These are phyloP conservation scores for Rheum nobile DNA, from an alignment of 148 eudicot species.

Conservation along the genomic window DNA sequence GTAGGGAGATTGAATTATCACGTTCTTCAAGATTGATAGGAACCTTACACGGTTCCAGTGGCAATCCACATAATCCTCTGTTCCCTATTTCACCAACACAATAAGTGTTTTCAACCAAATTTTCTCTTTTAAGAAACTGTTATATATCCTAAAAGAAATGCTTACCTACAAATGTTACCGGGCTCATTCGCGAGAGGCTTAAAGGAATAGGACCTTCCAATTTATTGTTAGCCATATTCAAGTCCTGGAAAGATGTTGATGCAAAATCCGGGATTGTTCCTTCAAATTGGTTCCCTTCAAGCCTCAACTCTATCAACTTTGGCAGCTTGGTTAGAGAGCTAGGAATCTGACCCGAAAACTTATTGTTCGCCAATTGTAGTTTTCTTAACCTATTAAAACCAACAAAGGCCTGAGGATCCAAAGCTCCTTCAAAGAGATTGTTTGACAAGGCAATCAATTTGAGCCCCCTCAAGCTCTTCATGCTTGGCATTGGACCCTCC, in stretches of 20 bases:
- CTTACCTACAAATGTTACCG: conserved; percentile 33
- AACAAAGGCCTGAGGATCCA: conserved; percentile 20
- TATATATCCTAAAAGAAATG: no score
- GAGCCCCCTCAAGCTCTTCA: conserved; percentile 14
- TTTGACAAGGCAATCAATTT: conserved; percentile 26
- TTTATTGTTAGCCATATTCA: conserved; percentile 55
- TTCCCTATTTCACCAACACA: conserved; percentile 33
- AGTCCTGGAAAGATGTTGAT: neutral
- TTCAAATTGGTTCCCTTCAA: conserved; percentile 28
- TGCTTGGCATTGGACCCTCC: conserved; percentile 23
- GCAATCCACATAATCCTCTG: conserved; percentile 62
- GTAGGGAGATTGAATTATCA: neutral
- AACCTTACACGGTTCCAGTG: conserved; percentile 17
- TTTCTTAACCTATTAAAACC: conserved; percentile 27
- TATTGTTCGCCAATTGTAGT: conserved; percentile 25
- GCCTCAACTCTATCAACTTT: conserved; percentile 22
- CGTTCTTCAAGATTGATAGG: neutral
- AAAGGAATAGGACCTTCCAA: conserved; percentile 64
- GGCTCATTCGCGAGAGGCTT: conserved; percentile 19
- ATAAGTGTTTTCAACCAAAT: no score
- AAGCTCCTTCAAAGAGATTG: conserved; percentile 32
- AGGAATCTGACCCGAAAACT: conserved; percentile 30
- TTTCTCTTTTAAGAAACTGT: no score
- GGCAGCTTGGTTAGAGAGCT: conserved; percentile 25
- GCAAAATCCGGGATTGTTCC: conserved; percentile 4